Base-by-base conservation (phyloP, 2,329 filamentous ascomycete species). In the Aspergillus neoniger region DNA sequence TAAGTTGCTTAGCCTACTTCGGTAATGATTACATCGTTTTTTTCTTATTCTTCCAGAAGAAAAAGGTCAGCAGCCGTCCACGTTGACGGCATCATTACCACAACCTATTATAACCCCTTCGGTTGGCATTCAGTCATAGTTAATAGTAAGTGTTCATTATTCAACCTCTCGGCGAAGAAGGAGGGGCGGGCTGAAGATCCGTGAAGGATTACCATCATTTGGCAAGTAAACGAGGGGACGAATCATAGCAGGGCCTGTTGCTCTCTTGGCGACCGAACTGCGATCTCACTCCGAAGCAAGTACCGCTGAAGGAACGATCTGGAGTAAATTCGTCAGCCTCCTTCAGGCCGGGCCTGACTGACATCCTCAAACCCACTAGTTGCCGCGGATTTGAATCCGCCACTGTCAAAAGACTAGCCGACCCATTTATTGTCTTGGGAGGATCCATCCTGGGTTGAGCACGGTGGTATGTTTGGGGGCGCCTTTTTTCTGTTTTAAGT, bases 321-420 rank as follows among this genome's bases (percentile, higher is more conserved):
- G 30, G 49, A 54, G 56, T 36, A 36, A 54, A 50, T 54, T 54
- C n/a, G 38, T 41, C 41, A 59, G 15, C 39, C 28, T 36, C 53
- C 53, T 44, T 43, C 23, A 47, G 25, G 32, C 32, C 25, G 23
- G 43, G 53, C 38, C 32, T 36, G 32, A 36, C 32, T 36, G 39
- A 21, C 43, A 55, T 30, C n/a, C 25, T 55, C 53, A 55, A 55
- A 44, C 39, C 39, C 43, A 30, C 43, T 30, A 55, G n/a, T 36
- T 55, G 39, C 47, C n/a, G 25, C 47, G 47, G 47, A 50, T 28
- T 44, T 32, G 15, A 28, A 50, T 28, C 47, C 47, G 47, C n/a
- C 47, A n/a, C 23, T 49, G 47, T 49, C 47, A 49, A 44, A 44
- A n/a, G 47, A n/a, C 47, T 30, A 28, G 25, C 47, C 23, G 47